A percentile compares a stretch with the other conserved stretches of the same genome.
Conservation (phyloP, 2,329 filamentous ascomycete species). For the Pseudogymnoascus sp. region DNA sequence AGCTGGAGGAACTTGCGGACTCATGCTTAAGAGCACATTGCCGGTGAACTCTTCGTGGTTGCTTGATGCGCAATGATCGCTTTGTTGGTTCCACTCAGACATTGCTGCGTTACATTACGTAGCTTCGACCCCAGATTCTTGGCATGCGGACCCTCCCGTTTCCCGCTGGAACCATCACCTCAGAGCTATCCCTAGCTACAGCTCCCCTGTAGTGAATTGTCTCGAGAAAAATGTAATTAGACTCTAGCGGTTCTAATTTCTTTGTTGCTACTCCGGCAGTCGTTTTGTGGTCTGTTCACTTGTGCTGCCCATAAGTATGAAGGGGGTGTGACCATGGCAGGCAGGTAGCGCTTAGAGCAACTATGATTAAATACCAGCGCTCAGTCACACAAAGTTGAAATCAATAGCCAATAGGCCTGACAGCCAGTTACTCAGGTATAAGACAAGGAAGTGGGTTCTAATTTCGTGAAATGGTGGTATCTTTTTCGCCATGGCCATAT, state of each 20-base stretch:
- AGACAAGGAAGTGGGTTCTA: neutral
- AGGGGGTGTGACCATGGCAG: neutral
- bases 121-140: slow-evolving; percentile 8
- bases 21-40: slow-evolving; percentile 21
- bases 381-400: neutral
- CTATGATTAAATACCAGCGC: neutral
- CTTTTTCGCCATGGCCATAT: no score
- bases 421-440: neutral
- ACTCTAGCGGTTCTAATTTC: neutral
- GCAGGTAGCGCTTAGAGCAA: neutral
- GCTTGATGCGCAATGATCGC: neutral
- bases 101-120: neutral
- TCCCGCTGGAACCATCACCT: neutral
- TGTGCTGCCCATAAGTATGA: neutral
- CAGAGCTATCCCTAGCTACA: neutral
- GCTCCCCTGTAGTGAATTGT: neutral
- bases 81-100: neutral
- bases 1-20: slow-evolving; percentile 23
- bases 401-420: neutral
- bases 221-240: neutral
- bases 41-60: neutral
- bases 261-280: neutral
- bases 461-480: neutral
- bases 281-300: neutral
- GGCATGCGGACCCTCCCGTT: neutral